A percentile compares a stretch with the other conserved stretches of the same genome.
These are phyloP conservation scores for Komagataella pseudopastoris DNA, from an alignment of 805 yeast genomes.

Conservation along the genomic window DNA sequence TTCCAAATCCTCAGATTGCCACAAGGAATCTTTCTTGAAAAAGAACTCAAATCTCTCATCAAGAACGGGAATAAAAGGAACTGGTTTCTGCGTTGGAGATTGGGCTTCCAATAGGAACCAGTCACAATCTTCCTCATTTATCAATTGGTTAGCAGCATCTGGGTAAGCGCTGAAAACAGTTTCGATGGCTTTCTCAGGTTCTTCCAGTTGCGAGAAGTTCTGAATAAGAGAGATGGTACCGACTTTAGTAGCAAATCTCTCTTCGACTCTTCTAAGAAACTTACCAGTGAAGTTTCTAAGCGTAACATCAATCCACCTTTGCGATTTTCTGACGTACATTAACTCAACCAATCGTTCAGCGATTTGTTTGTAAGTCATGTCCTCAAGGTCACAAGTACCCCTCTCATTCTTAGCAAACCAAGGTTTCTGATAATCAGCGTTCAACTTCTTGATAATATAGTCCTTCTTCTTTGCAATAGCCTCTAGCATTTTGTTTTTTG, in stretches of 20 bases:
- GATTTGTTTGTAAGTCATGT: conserved; percentile 92
- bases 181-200: conserved; percentile 50
- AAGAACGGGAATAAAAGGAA: conserved; percentile 91
- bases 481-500: conserved; percentile 76
- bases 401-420: conserved; percentile 81
- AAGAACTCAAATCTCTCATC: conserved; percentile 90
- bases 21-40: conserved; percentile 96
- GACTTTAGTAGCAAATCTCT: conserved; percentile 62
- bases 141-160: conserved; percentile 63
- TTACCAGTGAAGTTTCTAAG: conserved; percentile 80
- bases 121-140: conserved; percentile 93
- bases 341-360: conserved; percentile 79
- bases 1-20: conserved; percentile 97
- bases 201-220: conserved; percentile 50
- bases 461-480: conserved; percentile 75
- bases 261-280: conserved; percentile 89
- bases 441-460: conserved; percentile 72
- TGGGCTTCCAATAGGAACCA: conserved; percentile 75
- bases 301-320: conserved; percentile 79
- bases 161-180: conserved; percentile 58
- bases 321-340: conserved; percentile 66
- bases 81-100: conserved; percentile 88
- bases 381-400: conserved; percentile 82
- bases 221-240: conserved; percentile 58
- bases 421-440: conserved; percentile 93